These are phyloP conservation scores for Pulicaria dysenterica DNA, from an alignment of 129 eudicot species.

Conservation along the genomic window DNA sequence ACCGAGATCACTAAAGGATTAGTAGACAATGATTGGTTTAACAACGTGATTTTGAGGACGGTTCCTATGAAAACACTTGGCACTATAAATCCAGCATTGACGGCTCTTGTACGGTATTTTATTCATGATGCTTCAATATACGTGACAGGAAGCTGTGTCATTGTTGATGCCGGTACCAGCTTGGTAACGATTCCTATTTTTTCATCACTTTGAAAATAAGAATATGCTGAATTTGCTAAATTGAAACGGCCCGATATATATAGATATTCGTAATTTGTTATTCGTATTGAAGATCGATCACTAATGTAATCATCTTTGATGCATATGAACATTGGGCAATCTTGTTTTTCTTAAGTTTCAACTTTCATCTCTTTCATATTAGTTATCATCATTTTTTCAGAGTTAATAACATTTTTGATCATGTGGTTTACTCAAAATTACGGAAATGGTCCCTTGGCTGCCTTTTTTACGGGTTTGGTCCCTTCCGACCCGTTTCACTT, in stretches of 20 bases:
- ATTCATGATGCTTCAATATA: conserved; percentile 50
- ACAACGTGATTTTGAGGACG: conserved; percentile 32
- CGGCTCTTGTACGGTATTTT: conserved; percentile 44
- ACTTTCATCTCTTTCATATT: too few species aligned
- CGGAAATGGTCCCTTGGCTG: too few species aligned
- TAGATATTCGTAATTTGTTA: neutral
- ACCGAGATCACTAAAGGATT: conserved; percentile 45
- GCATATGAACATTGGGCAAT: neutral
- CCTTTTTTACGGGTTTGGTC: too few species aligned
- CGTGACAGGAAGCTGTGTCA: conserved; percentile 45
- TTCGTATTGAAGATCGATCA: neutral
- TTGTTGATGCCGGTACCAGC: conserved; percentile 50
- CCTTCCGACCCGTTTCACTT: too few species aligned
- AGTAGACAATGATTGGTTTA: conserved; percentile 46
- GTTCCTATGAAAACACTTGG: conserved; percentile 45
- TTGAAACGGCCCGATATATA: neutral
- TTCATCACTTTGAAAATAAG: conserved; percentile 45
- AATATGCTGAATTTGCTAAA: neutral
- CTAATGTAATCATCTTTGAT: neutral
- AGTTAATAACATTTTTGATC: too few species aligned
- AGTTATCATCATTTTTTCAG: too few species aligned
- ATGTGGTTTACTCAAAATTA: too few species aligned
- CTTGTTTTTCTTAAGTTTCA: too few species aligned
- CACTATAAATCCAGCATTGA: conserved; percentile 51
- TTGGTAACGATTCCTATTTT: conserved; percentile 43